These are phyloP conservation scores for Lotmaria passim DNA, from an alignment of 208 protist species.

Conservation along the genomic window DNA sequence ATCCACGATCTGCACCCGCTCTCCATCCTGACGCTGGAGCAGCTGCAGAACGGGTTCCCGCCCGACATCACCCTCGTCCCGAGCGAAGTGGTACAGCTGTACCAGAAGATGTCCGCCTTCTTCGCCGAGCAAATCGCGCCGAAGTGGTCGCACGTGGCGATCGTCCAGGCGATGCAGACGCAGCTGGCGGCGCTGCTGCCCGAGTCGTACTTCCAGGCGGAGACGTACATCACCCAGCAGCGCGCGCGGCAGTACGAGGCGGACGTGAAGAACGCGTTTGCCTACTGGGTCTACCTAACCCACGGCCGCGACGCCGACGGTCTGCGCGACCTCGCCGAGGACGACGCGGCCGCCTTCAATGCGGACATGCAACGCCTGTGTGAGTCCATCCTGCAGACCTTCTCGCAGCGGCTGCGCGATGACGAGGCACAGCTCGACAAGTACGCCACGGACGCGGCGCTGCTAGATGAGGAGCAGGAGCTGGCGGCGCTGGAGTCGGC, in stretches of 20 bases:
- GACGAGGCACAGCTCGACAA: constrained; percentile 72
- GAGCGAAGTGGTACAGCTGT: constrained; percentile 87
- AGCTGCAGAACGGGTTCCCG: constrained; percentile 83
- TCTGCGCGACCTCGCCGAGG: constrained; percentile 37
- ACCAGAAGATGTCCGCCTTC: constrained; percentile 62
- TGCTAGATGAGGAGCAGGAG: constrained; percentile 32
- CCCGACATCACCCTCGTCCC: constrained; percentile 89
- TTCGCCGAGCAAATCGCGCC: constrained; percentile 52
- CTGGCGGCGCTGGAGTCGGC: constrained; percentile 4
- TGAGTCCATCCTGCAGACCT: constrained; percentile 62
- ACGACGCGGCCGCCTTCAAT: constrained; percentile 53
- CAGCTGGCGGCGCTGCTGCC: constrained; percentile 65
- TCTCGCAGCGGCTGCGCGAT: constrained; percentile 76
- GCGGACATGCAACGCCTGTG: constrained; percentile 55
- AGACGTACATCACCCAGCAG: constrained; percentile 86
- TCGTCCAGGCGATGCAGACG: constrained; percentile 48
- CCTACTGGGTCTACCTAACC: constrained; percentile 78
- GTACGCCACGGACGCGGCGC: constrained; percentile 56
- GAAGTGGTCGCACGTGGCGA: constrained; percentile 49
- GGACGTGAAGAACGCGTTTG: constrained; percentile 83
- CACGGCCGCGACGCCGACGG: constrained; percentile 46
- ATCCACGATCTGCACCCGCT: constrained; percentile 89
- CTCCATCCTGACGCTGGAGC: constrained; percentile 83
- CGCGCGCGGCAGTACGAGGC: constrained; percentile 85
- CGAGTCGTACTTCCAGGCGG: constrained; percentile 80